Conservation (phyloP, 2,329 filamentous ascomycete species). For the Exophiala xenobiotica region DNA sequence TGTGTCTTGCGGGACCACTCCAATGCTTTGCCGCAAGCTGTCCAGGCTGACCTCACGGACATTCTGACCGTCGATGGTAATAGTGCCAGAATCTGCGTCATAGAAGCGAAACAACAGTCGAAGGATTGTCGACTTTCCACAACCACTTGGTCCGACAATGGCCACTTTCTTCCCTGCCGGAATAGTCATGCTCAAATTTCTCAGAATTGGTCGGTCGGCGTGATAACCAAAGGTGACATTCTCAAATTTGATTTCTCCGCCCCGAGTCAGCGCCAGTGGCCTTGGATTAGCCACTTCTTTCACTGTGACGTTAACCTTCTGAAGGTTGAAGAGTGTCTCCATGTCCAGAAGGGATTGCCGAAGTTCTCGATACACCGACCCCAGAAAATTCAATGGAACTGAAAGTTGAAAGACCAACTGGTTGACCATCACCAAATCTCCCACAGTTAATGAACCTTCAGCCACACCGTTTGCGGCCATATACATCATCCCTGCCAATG, state of each 20-base stretch:
- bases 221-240: conserved; percentile 95
- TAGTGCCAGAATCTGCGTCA: conserved; percentile 79
- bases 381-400: conserved; percentile 93
- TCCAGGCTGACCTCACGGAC: conserved; percentile 79
- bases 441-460: conserved; percentile 76
- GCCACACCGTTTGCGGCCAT: conserved; percentile 88
- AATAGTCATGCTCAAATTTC: conserved; percentile 80
- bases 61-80: conserved; percentile 91
- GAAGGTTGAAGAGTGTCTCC: conserved; percentile 96
- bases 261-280: conserved; percentile 67
- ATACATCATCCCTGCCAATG: conserved; percentile 97
- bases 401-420: conserved; percentile 98
- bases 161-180: conserved; percentile 95
- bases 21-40: conserved; percentile 79
- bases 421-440: conserved; percentile 97
- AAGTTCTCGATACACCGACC: conserved; percentile 95
- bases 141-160: conserved; percentile 90
- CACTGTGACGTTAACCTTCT: conserved; percentile 91
- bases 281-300: conserved; percentile 73
- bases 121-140: conserved; percentile 92
- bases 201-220: conserved; percentile 79
- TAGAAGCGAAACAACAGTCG: conserved; percentile 92
- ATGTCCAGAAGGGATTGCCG: conserved; percentile 94
- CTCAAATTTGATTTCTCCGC: conserved; percentile 90
- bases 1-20: conserved; percentile 95